Evolutionary conservation across 768 basidiomycete species (phyloP), one percentile per base, ranked within the genome.

Genomic region (Suillus paluster): DNA sequence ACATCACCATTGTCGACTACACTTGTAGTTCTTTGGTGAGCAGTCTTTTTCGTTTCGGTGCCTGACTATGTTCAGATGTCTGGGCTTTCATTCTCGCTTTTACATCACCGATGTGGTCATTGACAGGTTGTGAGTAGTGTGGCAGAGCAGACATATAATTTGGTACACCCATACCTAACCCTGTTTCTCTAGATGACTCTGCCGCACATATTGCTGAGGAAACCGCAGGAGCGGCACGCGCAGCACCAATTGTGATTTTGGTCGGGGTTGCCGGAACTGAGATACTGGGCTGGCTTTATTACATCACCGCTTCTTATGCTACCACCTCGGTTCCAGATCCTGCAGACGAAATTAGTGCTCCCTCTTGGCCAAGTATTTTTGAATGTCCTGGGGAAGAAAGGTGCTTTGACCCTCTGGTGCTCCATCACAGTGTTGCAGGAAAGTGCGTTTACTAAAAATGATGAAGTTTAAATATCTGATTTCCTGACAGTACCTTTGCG

Each of bases 141-240:
- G 1, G 7, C 9, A 30, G 6, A 52, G 15, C 21, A 10, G n/a
- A 23, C 12, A 2, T 17, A 9, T 19, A 14, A 5, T 39, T 48
- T 19, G 11, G 27, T 21, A 21, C 41, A 45, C 11, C 5, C 36
- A 45, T 25, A 14, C 53, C 12, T 30, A 2, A 38, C 27, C 17
- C 12, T 49, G 25, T 55, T 23, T 54, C 27, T 39, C 14, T 65
- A 82, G 81, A 81, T 41, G 80, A 83, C 65, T 83, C 81, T 21
- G 81, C 79, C 11, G 82, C 77, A 6, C 80, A 81, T 59, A 80
- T 83, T 17, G 74, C 82, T 4, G 81, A 81, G 63, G 80, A 83
- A 71, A 78, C 76, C 0, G 70, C 80, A 7, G 77, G 78, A 46
- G 78, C 79, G 19, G 77, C 80, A 5, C 68, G 72, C 25, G 78